These are phyloP conservation scores for Neurospora tetrasperma DNA, from an alignment of 495 filamentous ascomycete genomes.

Conservation along the genomic window DNA sequence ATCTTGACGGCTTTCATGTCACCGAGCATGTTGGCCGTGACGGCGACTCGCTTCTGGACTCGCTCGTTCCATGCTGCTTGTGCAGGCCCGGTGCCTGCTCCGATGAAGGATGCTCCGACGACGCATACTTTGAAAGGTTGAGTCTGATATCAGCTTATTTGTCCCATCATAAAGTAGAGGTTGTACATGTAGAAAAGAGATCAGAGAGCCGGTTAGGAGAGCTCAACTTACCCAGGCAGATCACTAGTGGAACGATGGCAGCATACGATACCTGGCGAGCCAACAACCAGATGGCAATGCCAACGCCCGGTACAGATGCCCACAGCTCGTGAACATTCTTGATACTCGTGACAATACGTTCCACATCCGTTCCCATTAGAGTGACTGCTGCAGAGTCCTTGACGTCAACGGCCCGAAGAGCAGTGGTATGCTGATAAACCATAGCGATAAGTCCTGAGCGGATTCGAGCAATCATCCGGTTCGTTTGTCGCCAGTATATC, in stretches of 20 bases:
- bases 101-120: slow-evolving; percentile 10
- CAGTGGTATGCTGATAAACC: slow-evolving; percentile 44
- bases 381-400: slow-evolving; percentile 48
- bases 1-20: slow-evolving; percentile 38
- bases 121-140: background rate
- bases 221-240: slow-evolving; percentile 30
- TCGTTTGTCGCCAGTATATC: slow-evolving; percentile 36
- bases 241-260: slow-evolving; percentile 37
- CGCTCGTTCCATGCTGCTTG: slow-evolving; percentile 29
- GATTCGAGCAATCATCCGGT: slow-evolving; percentile 39
- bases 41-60: slow-evolving; percentile 24
- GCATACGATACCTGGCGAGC: slow-evolving; percentile 40
- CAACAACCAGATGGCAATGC: slow-evolving; percentile 46
- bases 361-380: slow-evolving; percentile 48
- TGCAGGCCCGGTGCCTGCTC: slow-evolving; percentile 25
- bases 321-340: slow-evolving; percentile 27
- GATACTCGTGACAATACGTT: slow-evolving; percentile 22
- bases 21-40: slow-evolving; percentile 27
- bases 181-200: background rate
- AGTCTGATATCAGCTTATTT: background rate
- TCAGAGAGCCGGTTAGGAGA: background rate
- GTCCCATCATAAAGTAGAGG: too few species aligned
- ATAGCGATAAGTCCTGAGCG: slow-evolving; percentile 43
- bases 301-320: slow-evolving; percentile 44
- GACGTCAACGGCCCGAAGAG: slow-evolving; percentile 28